Conservation (phyloP, 2,329 filamentous ascomycete genomes). For the Clonostachys sp. region DNA sequence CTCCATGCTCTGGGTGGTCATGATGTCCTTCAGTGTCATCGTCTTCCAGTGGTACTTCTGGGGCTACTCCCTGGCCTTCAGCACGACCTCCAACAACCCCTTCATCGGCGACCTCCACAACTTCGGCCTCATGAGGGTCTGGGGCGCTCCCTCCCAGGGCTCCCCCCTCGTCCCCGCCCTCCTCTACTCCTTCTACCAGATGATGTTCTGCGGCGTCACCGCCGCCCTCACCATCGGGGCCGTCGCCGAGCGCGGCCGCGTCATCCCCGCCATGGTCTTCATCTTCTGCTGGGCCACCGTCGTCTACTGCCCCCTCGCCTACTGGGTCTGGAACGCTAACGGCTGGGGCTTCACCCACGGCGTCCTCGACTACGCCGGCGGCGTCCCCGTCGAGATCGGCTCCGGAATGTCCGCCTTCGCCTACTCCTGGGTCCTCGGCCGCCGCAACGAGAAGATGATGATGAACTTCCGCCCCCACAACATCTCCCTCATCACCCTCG, state of each 20-base stretch:
- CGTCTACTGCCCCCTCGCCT: conserved; percentile 94
- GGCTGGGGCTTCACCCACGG: conserved; percentile 91
- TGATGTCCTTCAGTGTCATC: conserved; percentile 87
- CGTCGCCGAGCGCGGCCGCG: conserved; percentile 87
- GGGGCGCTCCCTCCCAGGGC: conserved; percentile 80
- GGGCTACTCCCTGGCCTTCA: conserved; percentile 96
- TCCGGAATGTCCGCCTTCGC: conserved; percentile 91
- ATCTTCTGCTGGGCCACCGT: conserved; percentile 94
- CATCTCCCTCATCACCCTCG: conserved; percentile 93
- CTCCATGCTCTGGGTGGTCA: conserved; percentile 94
- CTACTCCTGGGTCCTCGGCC: conserved; percentile 92
- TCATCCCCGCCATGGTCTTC: conserved; percentile 93
- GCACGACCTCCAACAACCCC: conserved; percentile 72
- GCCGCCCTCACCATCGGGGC: conserved; percentile 88
- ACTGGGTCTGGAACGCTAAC: conserved; percentile 94
- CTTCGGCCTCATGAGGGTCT: conserved; percentile 82
- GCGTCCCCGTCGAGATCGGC: conserved; percentile 93
- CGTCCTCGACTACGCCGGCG: conserved; percentile 93
- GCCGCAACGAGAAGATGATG: conserved; percentile 99
- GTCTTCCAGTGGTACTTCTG: conserved; percentile 99
- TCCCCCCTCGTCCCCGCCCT: conserved; percentile 85
- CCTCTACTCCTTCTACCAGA: conserved; percentile 94
- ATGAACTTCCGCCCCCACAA: conserved; percentile 99
- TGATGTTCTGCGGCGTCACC: conserved; percentile 96
- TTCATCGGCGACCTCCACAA: conserved; percentile 89